Evolutionary conservation across 768 basidiomycete genomes (phyloP), one percentile per base, ranked within the genome.

Genomic region (Fomitopsis pulvina): DNA sequence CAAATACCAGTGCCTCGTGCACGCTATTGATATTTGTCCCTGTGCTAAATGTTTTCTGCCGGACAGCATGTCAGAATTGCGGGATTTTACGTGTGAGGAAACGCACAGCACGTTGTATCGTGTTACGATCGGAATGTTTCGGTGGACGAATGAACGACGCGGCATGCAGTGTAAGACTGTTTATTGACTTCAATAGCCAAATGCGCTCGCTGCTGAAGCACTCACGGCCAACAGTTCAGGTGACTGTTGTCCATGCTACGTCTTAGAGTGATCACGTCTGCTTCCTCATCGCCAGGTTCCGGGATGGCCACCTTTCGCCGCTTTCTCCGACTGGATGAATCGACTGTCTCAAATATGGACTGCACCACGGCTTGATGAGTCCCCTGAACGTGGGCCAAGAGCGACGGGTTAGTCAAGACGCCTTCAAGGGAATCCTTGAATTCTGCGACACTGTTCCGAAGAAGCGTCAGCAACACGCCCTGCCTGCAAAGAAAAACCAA

Each of bases 111-210:
- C 48, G 34, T 4, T 51, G 29, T n/a, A 56, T 45, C 3, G 52
- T 52, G 58, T 89, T 90, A 45, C 77, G 73, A 59, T 90, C 87
- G 0, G 83, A 72, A 57, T 78, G 78, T 58, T 76, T 83, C 24
- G 83, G 70, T 2, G 79, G 67, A 26, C 86, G 76, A 61, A 84
- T 76, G 59, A 87, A 88, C 18, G 76, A 63, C 0, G 76, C 76
- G 10, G 85, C 70, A 49, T 79, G 77, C 50, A 70, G 57, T 18
- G 70, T 65, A 34, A 83, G 60, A 51, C 84, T 86, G 38, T 21
- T 16, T 26, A 24, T 32, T 22, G 4, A 49, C 24, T 42, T 18
- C 21, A 9, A n/a, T n/a, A 25, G 10, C 7, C 25, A 46, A 24
- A 22, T 10, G 12, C 28, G n/a, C 5, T 18, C 22, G 14, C 2